Percentiles rank a stretch among this genome's conserved stretches.
These are phyloP conservation scores for Naematelia aurantialba DNA, from an alignment of 768 basidiomycete genomes.

Conservation along the genomic window DNA sequence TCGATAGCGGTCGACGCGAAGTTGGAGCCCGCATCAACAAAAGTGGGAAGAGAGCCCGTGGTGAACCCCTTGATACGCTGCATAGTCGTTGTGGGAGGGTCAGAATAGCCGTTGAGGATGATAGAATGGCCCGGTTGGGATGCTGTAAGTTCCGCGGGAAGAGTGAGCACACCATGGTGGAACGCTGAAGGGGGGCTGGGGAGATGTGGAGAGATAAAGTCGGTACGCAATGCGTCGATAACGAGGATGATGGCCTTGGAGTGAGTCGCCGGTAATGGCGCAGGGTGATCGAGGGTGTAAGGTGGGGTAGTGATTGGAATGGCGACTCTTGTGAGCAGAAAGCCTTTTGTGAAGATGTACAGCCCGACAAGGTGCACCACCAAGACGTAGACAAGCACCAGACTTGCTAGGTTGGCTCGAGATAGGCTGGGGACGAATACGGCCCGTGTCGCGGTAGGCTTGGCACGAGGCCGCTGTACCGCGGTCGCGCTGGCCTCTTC, in stretches of 20 bases:
- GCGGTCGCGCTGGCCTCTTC: neutral
- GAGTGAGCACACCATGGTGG: slow-evolving; percentile 76
- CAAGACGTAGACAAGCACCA: slow-evolving; percentile 53
- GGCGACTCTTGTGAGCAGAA: slow-evolving; percentile 75
- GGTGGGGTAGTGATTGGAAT: slow-evolving; percentile 59
- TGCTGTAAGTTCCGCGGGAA: slow-evolving; percentile 69
- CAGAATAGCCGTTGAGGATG: slow-evolving; percentile 82
- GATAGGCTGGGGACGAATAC: slow-evolving; percentile 18
- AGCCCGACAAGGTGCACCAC: slow-evolving; percentile 72
- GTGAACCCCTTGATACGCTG: slow-evolving; percentile 93
- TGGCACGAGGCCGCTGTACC: too few species aligned
- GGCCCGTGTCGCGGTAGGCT: neutral
- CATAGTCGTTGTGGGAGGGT: slow-evolving; percentile 91
- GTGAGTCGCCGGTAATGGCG: slow-evolving; percentile 63
- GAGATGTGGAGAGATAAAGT: slow-evolving; percentile 69
- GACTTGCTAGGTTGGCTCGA: slow-evolving; percentile 33
- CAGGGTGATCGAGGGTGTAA: slow-evolving; percentile 25
- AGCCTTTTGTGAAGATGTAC: slow-evolving; percentile 86
- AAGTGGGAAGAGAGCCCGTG: slow-evolving; percentile 91
- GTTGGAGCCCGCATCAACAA: slow-evolving; percentile 87
- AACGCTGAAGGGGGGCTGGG: slow-evolving; percentile 52
- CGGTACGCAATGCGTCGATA: slow-evolving; percentile 89
- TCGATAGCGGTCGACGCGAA: slow-evolving; percentile 80
- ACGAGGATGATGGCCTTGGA: slow-evolving; percentile 76
- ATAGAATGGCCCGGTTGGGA: slow-evolving; percentile 68